Evolutionary conservation across 108 stramenopile genomes (phyloP).

Genomic region (Nitzschia palea): DNA sequence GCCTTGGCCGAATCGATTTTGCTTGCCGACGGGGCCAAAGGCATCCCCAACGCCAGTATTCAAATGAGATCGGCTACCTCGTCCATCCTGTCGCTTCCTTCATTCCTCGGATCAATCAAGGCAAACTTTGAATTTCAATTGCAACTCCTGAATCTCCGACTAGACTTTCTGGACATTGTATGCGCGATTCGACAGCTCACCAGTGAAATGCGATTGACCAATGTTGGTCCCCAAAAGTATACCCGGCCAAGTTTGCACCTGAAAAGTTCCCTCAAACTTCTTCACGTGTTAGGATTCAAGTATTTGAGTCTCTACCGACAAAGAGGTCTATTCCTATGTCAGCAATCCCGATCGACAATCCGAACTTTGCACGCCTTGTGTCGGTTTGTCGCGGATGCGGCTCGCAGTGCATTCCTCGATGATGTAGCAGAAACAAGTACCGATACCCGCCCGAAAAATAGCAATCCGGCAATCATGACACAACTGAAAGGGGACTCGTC

Average conservation of each 20-base stretch:
- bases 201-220: slow-evolving; percentile 50
- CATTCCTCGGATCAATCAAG: neutral
- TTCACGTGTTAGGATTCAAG: slow-evolving; percentile 23
- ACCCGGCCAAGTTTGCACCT: slow-evolving; percentile 43
- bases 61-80: slow-evolving; percentile 28
- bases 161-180: slow-evolving; percentile 44
- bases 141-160: slow-evolving; percentile 31
- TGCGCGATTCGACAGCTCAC: slow-evolving; percentile 35
- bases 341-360: slow-evolving; percentile 40
- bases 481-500: slow-evolving; percentile 13
- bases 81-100: slow-evolving; percentile 4
- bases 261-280: slow-evolving; percentile 20
- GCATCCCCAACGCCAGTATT: slow-evolving; percentile 26
- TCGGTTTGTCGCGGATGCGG: slow-evolving; percentile 21
- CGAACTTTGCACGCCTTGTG: slow-evolving; percentile 35
- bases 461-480: neutral
- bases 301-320: slow-evolving; percentile 31
- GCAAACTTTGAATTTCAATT: slow-evolving; percentile 32
- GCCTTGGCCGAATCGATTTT: slow-evolving; percentile 34
- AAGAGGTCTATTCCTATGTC: slow-evolving; percentile 39
- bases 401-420: slow-evolving; percentile 22
- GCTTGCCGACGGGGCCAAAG: slow-evolving; percentile 23
- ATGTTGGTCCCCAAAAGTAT: slow-evolving; percentile 32
- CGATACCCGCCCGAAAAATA: neutral
- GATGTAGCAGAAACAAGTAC: slow-evolving; percentile 7